Percentiles rank a stretch among this genome's conserved stretches.
These are phyloP conservation scores for Tolypocladium sp. DNA, from an alignment of 2,329 filamentous ascomycete genomes.

Conservation along the genomic window DNA sequence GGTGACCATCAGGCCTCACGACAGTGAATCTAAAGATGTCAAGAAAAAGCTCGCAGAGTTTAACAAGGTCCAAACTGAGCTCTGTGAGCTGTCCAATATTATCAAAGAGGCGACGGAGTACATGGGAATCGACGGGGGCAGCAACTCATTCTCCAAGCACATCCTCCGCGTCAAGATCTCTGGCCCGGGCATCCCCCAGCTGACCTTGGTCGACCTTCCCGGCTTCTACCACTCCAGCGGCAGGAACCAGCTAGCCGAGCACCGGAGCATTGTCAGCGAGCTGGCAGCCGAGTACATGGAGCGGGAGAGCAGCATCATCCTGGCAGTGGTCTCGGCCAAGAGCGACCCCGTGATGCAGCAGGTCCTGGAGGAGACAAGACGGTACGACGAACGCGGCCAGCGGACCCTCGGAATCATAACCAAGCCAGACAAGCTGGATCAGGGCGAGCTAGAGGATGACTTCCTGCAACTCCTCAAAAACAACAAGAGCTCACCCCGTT, in stretches of 20 bases:
- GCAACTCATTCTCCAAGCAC: constrained; percentile 32
- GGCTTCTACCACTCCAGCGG: constrained; percentile 42
- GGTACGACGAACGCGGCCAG: constrained; percentile 11
- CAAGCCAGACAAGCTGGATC: constrained; percentile 35
- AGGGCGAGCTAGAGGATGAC: constrained; percentile 22
- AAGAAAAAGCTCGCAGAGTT: constrained; percentile 9
- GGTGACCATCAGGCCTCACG: constrained; percentile 21
- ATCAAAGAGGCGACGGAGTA: constrained; percentile 27
- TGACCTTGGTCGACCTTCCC: constrained; percentile 52
- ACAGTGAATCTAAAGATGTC: constrained; percentile 14
- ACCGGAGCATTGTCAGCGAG: constrained; percentile 32
- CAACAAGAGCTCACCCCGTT: constrained; percentile 30
- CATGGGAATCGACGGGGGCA: constrained; percentile 37
- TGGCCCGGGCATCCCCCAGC: constrained; percentile 37
- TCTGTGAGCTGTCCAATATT: constrained; percentile 17
- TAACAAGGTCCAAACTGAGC: background rate
- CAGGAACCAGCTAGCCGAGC: constrained; percentile 31
- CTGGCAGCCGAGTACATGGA: constrained; percentile 48
- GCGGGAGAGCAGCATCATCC: constrained; percentile 46
- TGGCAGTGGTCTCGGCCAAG: constrained; percentile 47
- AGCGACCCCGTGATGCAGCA: constrained; percentile 49
- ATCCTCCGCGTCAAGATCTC: constrained; percentile 37
- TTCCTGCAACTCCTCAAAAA: constrained; percentile 35
- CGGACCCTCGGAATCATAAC: constrained; percentile 49
- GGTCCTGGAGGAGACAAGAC: constrained; percentile 35